Evolutionary conservation across 2,329 filamentous ascomycete species (phyloP), one percentile per base, ranked within the genome.

Genomic region (Metarhizium sp.): DNA sequence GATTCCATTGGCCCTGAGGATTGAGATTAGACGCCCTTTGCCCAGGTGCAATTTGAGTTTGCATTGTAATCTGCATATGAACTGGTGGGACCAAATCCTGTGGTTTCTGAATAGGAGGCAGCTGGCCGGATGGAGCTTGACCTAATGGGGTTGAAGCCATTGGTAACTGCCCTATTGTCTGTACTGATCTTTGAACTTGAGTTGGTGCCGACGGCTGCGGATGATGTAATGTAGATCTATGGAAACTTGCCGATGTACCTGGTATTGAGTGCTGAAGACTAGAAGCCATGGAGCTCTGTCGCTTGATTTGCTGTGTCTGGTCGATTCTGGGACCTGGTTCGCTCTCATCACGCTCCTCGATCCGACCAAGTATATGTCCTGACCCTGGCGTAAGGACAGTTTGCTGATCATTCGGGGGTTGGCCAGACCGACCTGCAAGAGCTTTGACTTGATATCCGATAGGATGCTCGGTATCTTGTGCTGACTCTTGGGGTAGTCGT

Each of bases 281-380:
- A 18, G 60, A 58, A 4, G 32, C 42, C 16, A 50, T 51, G n/a
- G 55, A 55, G 30, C 40, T 52, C 6, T 53, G 48, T 14, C 36
- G 38, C 8, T 50, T 50, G 11, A 20, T 34, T n/a, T 51, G 56
- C 18, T 50, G 48, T 6, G 55, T 36, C 6, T 43, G 42, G 36
- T 32, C 32, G 25, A 40, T 36, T 29, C 45, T 50, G 4, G 34
- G 25, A 5, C 13, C 36, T 30, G 14, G 45, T 7, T 57, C 55
- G 32, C 49, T 40, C 46, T 60, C 59, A n/a, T 62, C 59, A 45
- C 57, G 53, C 47, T 63, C 61, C 38, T 62, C 55, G 34, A 61
- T 58, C 4, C 57, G 49, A 40, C 50, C 57, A 25, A 61, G 43
- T 6, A 59, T 32, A 30, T 59, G 52, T 6, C 57, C 53, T 18